Evolutionary conservation across 306 rosid species (phyloP), one percentile per base, ranked within the genome.

Genomic region (Vigna mungo): DNA sequence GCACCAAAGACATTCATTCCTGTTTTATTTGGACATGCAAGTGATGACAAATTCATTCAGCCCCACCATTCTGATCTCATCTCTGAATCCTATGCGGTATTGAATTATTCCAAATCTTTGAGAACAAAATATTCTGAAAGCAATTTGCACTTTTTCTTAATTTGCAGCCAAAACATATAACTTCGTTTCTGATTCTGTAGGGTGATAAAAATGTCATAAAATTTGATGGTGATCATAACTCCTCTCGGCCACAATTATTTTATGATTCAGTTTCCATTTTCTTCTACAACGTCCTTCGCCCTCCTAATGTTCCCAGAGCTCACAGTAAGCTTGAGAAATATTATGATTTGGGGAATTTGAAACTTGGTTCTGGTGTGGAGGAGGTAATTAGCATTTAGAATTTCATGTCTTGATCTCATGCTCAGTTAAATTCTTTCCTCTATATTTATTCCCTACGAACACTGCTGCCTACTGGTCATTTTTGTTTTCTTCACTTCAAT

Each of bases 181-280:
- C 67, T 27, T 72, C 27, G 49, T 68, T 74, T 55, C 4, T 85
- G 72, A 70, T 59, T 82, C 69, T 84, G 46, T 67, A 95, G 98
- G 97, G 97, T 62, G 97, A 92, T 78, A 95, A 95, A 87, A 95
- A 92, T 84, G 84, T 90, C 84, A 87, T 90, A 55, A 91, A 90
- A 66, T 92, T 95, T 78, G 97, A 92, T 41, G 99, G 99, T 30
- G 99, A 95, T 73, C 99, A 95, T 84, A 95, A 95, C 83, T 90
- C 99, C 41, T 88, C 96, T 66, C 90, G 99, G 65, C 97, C 99
- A 23, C 99, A 95, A 77, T 95, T 89, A 86, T 95, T 88, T 80
- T 92, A 92, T 78, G 99, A 95, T 81, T 92, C 99, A 49, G 97
- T 92, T 83, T 95, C 97, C 76, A 92, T 91, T 88, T 95, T 95